Evolutionary conservation across 306 rosid genomes (phyloP).

Genomic region (Geum urbanum): DNA sequence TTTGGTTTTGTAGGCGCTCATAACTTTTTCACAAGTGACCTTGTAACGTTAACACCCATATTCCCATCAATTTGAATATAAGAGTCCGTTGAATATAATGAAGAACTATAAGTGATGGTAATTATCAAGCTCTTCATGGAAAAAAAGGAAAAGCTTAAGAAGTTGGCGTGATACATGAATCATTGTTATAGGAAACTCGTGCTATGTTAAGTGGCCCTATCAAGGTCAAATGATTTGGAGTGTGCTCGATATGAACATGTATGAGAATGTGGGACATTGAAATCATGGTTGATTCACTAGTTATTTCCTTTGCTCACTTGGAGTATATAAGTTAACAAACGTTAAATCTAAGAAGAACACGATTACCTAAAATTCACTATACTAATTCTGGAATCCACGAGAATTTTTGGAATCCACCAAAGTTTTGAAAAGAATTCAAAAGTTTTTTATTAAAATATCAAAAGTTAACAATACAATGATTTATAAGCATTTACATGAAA

Average conservation of each 20-base stretch:
- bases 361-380: no score
- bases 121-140: slow-evolving; percentile 24
- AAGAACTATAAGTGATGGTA: slow-evolving; percentile 4
- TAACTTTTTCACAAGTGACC: neutral
- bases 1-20: neutral
- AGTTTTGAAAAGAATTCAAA: no score
- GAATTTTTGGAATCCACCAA: no score
- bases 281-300: slow-evolving; percentile 37
- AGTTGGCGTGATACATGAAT: slow-evolving; percentile 37
- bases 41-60: neutral
- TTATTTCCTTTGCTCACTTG: no score
- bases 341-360: no score
- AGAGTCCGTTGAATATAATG: neutral
- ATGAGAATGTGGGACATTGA: slow-evolving; percentile 36
- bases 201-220: slow-evolving; percentile 23
- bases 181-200: slow-evolving; percentile 23
- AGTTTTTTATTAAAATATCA: no score
- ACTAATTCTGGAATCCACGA: no score
- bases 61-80: slow-evolving; percentile 16
- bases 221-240: slow-evolving; percentile 33
- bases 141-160: slow-evolving; percentile 1
- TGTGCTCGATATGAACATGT: slow-evolving; percentile 36
- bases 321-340: no score
- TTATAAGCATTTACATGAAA: no score
- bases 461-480: no score